phyloP scores from a whole-genome alignment of 2,329 filamentous ascomycete species.

The Monosporascus ibericus region DNA sequence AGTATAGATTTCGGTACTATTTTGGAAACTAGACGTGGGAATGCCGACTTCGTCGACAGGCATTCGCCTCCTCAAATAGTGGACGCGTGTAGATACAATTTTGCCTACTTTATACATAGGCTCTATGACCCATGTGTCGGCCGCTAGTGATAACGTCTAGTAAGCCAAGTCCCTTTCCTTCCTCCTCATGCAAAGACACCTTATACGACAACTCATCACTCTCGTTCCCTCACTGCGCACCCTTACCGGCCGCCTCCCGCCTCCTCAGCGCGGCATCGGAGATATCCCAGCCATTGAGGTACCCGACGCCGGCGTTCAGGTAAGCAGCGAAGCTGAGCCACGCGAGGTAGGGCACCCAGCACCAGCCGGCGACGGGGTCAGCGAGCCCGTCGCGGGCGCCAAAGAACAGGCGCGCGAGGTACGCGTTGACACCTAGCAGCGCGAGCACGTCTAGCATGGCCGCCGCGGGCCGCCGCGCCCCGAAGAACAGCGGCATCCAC shows the following conservation, averaged over 20 bases:
- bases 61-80: too few species aligned
- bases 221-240: constrained; percentile 1
- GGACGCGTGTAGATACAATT: constrained; percentile 1
- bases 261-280: constrained; percentile 24
- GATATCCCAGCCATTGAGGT: constrained; percentile 64
- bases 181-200: background rate
- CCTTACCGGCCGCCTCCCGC: constrained; percentile 23
- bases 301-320: constrained; percentile 62
- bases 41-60: too few species aligned
- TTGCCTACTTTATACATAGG: background rate
- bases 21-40: too few species aligned
- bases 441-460: constrained; percentile 71
- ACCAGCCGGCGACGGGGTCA: constrained; percentile 66
- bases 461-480: constrained; percentile 63
- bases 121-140: too few species aligned
- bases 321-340: constrained; percentile 90
- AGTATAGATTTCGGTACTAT: too few species aligned
- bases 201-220: background rate
- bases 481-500: constrained; percentile 94
- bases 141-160: background rate
- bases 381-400: constrained; percentile 66
- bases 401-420: constrained; percentile 71
- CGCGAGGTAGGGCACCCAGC: constrained; percentile 72
- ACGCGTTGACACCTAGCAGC: constrained; percentile 65
- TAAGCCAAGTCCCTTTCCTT: background rate